A percentile compares a stretch with the other conserved stretches of the same genome.
These are phyloP conservation scores for Athelia sp. DNA, from an alignment of 1,284 basidiomycete species.

Conservation along the genomic window DNA sequence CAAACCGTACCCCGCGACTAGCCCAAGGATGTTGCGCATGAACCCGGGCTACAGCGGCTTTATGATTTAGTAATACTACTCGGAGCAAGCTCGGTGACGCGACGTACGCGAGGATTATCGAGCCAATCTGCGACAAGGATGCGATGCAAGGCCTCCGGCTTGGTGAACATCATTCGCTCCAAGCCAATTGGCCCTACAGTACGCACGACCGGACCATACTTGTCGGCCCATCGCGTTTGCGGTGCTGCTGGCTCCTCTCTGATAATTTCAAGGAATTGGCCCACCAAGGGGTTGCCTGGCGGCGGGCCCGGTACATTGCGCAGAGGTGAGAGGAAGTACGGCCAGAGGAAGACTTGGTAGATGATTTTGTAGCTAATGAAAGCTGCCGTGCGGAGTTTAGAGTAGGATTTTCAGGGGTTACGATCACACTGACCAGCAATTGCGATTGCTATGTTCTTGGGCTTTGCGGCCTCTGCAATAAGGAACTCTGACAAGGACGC, in stretches of 20 bases:
- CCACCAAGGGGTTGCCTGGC: constrained; percentile 28
- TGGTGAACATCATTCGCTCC: constrained; percentile 38
- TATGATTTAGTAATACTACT: not conserved
- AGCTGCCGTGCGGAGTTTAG: not conserved
- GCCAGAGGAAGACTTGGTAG: constrained; percentile 29
- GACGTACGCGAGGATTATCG: constrained; percentile 38
- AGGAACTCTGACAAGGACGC: too few relatives aligned
- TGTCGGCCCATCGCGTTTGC: constrained; percentile 39
- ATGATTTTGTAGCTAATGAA: constrained; percentile 10
- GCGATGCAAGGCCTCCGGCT: constrained; percentile 36
- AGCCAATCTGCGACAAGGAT: constrained; percentile 39
- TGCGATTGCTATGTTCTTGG: too few relatives aligned
- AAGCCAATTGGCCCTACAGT: constrained; percentile 40
- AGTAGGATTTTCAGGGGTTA: too few relatives aligned
- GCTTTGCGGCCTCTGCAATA: too few relatives aligned
- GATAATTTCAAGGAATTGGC: constrained; percentile 28
- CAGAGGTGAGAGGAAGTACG: constrained; percentile 36
- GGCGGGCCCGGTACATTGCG: constrained; percentile 39
- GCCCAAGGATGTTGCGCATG: constrained; percentile 20
- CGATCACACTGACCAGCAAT: too few relatives aligned
- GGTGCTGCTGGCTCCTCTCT: constrained; percentile 37
- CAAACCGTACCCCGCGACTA: constrained; percentile 24
- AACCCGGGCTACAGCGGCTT: constrained; percentile 15
- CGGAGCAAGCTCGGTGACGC: not conserved
- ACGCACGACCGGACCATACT: constrained; percentile 36